These are phyloP conservation scores for Phanerochaete carnosa DNA, from an alignment of 768 basidiomycete species.

Conservation along the genomic window DNA sequence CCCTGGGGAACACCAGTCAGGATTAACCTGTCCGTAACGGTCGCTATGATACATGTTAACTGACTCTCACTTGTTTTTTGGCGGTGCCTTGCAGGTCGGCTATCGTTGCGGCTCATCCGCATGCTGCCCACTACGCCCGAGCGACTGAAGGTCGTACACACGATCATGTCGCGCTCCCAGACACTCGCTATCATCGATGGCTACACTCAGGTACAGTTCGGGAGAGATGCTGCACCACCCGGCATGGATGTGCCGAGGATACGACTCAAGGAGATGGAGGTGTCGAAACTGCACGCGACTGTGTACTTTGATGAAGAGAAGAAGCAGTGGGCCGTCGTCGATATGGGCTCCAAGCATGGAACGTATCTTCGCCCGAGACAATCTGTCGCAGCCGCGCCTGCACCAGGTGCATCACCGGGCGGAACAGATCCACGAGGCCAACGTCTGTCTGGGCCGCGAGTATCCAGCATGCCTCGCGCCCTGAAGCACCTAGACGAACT, in stretches of 20 bases:
- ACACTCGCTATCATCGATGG: constrained; percentile 62
- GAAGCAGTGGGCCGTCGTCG: constrained; percentile 69
- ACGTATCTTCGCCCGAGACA: constrained; percentile 50
- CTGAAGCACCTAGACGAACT: constrained; percentile 64
- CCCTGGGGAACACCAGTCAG: neutral
- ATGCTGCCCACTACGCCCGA: constrained; percentile 27
- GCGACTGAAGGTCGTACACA: constrained; percentile 27
- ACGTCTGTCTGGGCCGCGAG: constrained; percentile 61
- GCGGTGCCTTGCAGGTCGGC: neutral
- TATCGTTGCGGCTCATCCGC: constrained; percentile 33
- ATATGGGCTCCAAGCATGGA: constrained; percentile 85
- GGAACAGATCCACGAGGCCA: constrained; percentile 25
- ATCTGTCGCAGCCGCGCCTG: constrained; percentile 10
- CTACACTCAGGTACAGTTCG: constrained; percentile 66
- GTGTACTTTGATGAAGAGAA: constrained; percentile 63
- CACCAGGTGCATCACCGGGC: constrained; percentile 4
- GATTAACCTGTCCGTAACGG: constrained; percentile 5
- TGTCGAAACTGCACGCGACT: constrained; percentile 79
- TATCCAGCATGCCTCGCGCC: constrained; percentile 64
- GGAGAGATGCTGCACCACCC: constrained; percentile 57
- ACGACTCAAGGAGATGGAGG: constrained; percentile 79
- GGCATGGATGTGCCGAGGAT: constrained; percentile 58
- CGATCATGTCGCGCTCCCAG: constrained; percentile 40
- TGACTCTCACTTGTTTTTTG: neutral
- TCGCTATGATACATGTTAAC: neutral